These are phyloP conservation scores for Veloporphyrellus conicus DNA, from an alignment of 1,284 basidiomycete species.

Conservation along the genomic window DNA sequence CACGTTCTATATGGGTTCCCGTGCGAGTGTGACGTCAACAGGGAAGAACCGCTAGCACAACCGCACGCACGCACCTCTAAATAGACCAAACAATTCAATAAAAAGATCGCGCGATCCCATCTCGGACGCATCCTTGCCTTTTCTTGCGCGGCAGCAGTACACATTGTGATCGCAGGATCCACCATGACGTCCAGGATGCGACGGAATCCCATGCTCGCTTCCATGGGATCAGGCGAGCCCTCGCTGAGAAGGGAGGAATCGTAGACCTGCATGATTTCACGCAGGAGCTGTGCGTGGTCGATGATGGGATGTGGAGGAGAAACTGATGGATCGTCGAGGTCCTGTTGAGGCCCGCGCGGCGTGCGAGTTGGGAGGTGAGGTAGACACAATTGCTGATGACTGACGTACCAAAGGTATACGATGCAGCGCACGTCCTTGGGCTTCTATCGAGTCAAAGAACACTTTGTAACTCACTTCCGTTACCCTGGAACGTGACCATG, in stretches of 20 bases:
- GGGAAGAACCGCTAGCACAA: too few relatives aligned
- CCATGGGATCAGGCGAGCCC: constrained; percentile 28
- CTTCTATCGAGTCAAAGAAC: constrained; percentile 82
- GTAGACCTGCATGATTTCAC: constrained; percentile 86
- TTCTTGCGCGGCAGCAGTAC: constrained; percentile 63
- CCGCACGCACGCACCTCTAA: constrained; percentile 50
- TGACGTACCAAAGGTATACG: constrained; percentile 65
- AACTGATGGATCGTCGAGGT: constrained; percentile 70
- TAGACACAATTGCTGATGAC: constrained; percentile 23
- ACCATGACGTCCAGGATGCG: constrained; percentile 77
- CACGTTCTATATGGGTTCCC: constrained; percentile 50
- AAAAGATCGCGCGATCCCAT: constrained; percentile 81
- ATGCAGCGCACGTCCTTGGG: constrained; percentile 72
- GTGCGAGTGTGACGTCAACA: constrained; percentile 4
- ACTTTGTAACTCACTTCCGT: constrained; percentile 75
- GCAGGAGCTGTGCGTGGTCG: constrained; percentile 77
- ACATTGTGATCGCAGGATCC: constrained; percentile 79
- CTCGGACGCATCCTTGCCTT: constrained; percentile 48
- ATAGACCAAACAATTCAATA: constrained; percentile 81
- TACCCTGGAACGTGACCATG: constrained; percentile 47
- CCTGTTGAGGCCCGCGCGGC: constrained; percentile 40
- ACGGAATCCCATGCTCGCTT: constrained; percentile 37
- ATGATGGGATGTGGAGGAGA: constrained; percentile 75
- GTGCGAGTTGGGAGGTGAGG: neutral
- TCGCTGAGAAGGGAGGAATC: constrained; percentile 73